Conservation (phyloP, 2,329 filamentous ascomycete genomes). For the Aspergillus latus region DNA sequence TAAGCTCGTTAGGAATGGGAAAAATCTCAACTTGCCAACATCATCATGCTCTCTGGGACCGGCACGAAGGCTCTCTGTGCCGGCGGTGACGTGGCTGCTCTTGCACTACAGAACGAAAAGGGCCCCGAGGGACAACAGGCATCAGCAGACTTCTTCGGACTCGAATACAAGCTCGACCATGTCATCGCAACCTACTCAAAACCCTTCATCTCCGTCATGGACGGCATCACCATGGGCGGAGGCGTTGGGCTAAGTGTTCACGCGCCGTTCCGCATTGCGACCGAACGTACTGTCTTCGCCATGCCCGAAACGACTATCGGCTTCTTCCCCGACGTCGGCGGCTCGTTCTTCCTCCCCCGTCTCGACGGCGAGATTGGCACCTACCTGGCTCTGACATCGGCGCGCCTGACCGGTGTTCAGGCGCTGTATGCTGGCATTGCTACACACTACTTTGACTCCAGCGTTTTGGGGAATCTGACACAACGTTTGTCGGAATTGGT, state of each 20-base stretch:
- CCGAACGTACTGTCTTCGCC: constrained; percentile 90
- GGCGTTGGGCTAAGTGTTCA: constrained; percentile 93
- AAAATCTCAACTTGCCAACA: constrained; percentile 90
- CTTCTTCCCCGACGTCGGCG: constrained; percentile 97
- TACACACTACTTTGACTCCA: constrained; percentile 94
- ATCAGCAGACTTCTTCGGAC: constrained; percentile 82
- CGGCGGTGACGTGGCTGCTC: constrained; percentile 81
- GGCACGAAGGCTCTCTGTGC: constrained; percentile 86
- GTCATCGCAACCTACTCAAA: constrained; percentile 90
- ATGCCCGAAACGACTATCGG: constrained; percentile 99
- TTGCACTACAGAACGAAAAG: constrained; percentile 71
- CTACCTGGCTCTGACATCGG: constrained; percentile 89
- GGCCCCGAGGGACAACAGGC: constrained; percentile 68
- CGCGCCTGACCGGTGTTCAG: constrained; percentile 76
- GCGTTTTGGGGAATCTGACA: constrained; percentile 76
- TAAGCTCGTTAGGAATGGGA: constrained; percentile 69
- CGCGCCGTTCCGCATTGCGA: constrained; percentile 93
- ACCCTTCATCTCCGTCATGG: constrained; percentile 93
- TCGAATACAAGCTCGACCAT: constrained; percentile 96
- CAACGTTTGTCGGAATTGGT: constrained; percentile 82
- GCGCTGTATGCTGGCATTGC: constrained; percentile 89
- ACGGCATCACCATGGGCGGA: constrained; percentile 97
- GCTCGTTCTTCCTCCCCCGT: constrained; percentile 89
- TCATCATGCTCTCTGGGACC: constrained; percentile 86
- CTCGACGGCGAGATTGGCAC: constrained; percentile 85